Base-by-base conservation (phyloP, 2,329 filamentous ascomycete genomes). In the Diplodia corticola region DNA sequence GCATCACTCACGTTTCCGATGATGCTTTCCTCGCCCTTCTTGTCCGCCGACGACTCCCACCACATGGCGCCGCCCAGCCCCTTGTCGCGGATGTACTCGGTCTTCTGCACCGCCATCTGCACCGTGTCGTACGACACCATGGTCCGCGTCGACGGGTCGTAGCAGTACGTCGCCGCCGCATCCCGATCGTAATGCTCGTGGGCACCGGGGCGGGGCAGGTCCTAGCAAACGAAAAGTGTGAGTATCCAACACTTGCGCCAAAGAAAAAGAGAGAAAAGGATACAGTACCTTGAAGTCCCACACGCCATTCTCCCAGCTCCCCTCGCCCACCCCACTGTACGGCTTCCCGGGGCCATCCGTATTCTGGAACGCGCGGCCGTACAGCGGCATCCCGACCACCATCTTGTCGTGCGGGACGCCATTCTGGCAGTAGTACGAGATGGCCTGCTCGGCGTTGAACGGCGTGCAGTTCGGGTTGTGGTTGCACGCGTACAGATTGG, bases 31-130 rank as follows among this genome's bases (percentile, higher is more conserved):
- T 77, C 77, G 0, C 87, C 88, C 2, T 78, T 74, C 74, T 88
- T 89, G 76, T 97, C 94, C 0, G 86, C 89, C 73, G 90, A 94
- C 72, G 88, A 91, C 80, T 97, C 93, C 91, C 91, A 96, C 92
- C 92, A 98, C 93, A 98, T 97, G n/a, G 86, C 92, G 20, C 94
- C 94, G 1, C 93, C 93, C 0, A 97, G 84, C 20, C 64, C 22
- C 0, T 86, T 82, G 51, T 84, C 80, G 22, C 85, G 76, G 73
- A 97, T 86, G 75, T 88, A 97, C 12, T 85, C 80, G 1, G 88
- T 88, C 82, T 97, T 98, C 70, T 80, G 75, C 70, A 82, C 81
- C 3, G 88, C 89, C 76, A 93, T 86, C 3, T 82, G 79, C 0
- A 88, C 84, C 1, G 87, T 94, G 69, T 88, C 86, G 71, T 96